These are phyloP conservation scores for Lichtheimia ramosa DNA, from an alignment of 371 early-diverging fungal genomes.

Conservation along the genomic window DNA sequence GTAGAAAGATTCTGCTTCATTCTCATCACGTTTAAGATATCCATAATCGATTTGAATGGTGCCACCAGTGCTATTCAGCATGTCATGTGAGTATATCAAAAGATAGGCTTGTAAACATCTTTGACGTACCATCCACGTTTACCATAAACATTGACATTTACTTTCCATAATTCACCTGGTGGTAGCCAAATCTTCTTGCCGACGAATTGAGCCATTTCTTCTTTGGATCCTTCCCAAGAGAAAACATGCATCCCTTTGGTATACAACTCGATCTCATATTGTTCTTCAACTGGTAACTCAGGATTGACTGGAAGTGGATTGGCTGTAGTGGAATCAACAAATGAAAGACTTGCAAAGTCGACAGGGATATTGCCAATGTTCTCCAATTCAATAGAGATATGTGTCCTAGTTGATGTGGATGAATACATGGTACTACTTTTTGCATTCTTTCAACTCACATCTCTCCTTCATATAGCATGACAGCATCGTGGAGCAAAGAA, in stretches of 20 bases:
- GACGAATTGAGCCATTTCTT: constrained; percentile 19
- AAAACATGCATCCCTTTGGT: constrained; percentile 67
- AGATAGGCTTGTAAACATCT: background rate
- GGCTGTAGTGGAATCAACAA: constrained; percentile 63
- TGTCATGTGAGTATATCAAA: background rate
- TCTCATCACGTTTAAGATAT: constrained; percentile 38
- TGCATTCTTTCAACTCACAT: constrained; percentile 42
- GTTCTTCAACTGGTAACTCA: constrained; percentile 66
- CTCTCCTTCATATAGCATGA: constrained; percentile 85
- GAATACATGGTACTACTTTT: background rate
- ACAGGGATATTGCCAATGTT: constrained; percentile 74
- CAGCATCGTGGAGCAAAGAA: constrained; percentile 62
- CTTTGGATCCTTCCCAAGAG: constrained; percentile 57
- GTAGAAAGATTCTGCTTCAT: constrained; percentile 47
- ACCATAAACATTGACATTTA: constrained; percentile 75
- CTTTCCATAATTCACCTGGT: constrained; percentile 56
- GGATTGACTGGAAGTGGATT: constrained; percentile 41
- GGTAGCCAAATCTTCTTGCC: constrained; percentile 51
- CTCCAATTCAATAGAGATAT: constrained; percentile 64
- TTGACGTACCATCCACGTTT: constrained; percentile 69
- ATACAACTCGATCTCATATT: constrained; percentile 75
- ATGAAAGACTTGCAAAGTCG: constrained; percentile 68
- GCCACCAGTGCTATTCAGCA: constrained; percentile 58
- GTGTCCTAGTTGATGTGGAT: constrained; percentile 33
- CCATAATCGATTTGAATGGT: constrained; percentile 77